phyloP scores from a whole-genome alignment of 2,329 filamentous ascomycete species.

The Epichloe aotearoae region DNA sequence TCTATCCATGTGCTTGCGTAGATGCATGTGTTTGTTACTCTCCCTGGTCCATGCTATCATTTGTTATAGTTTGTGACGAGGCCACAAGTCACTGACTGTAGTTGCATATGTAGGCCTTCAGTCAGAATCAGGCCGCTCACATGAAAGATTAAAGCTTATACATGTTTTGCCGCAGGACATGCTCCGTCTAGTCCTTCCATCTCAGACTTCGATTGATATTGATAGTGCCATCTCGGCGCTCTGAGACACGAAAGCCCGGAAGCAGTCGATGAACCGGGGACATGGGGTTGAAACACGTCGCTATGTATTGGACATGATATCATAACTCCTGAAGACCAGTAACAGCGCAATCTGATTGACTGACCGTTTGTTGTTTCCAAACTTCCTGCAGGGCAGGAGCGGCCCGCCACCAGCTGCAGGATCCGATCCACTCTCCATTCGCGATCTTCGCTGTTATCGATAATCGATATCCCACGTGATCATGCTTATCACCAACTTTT shows the following conservation, averaged over 20 bases:
- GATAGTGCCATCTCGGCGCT: not conserved
- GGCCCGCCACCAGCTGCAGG: not conserved
- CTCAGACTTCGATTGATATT: not conserved
- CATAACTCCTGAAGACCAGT: not conserved
- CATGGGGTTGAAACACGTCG: not conserved
- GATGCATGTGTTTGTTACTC: not conserved
- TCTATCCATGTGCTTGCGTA: not conserved
- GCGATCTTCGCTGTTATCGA: conserved; percentile 12
- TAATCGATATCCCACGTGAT: conserved; percentile 12
- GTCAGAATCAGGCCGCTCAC: not conserved
- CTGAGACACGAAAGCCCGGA: conserved; percentile 1
- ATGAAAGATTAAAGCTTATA: not conserved
- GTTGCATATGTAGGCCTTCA: not conserved
- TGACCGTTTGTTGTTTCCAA: not conserved
- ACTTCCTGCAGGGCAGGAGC: not conserved
- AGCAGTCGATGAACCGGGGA: not conserved
- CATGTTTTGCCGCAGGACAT: not conserved
- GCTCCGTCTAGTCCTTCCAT: not conserved
- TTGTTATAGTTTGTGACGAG: not conserved
- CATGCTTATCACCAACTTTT: conserved; percentile 16
- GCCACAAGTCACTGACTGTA: not conserved
- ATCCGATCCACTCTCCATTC: not conserved
- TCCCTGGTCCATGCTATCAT: not conserved
- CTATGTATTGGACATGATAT: not conserved
- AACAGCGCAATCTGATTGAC: not conserved